Evolutionary conservation across 2,329 filamentous ascomycete species (phyloP).

Genomic region (Venturia asperata): DNA sequence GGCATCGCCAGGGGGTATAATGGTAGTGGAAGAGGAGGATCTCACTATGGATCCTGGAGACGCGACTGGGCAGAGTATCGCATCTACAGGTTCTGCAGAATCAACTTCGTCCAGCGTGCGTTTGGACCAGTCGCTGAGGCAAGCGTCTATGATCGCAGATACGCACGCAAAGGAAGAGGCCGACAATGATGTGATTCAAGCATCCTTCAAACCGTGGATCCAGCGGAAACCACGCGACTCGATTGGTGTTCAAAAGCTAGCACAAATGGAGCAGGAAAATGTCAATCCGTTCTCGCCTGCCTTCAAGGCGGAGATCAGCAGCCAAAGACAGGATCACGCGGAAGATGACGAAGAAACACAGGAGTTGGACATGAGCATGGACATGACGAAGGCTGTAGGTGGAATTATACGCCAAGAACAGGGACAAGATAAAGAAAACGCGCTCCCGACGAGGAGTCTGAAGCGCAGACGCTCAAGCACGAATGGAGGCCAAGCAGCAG

Average conservation of each 20-base stretch:
- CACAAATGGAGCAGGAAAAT: constrained; percentile 42
- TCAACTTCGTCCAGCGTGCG: constrained; percentile 62
- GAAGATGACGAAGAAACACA: constrained; percentile 42
- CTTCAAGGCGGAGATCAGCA: constrained; percentile 30
- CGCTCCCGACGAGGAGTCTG: background rate
- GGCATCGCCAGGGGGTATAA: constrained; percentile 50
- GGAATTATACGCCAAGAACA: constrained; percentile 54
- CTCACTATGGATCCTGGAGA: constrained; percentile 70
- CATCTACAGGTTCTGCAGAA: constrained; percentile 51
- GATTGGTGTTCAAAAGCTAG: constrained; percentile 26
- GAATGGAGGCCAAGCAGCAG: background rate
- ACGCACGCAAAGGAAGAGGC: constrained; percentile 53
- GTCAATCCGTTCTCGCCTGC: constrained; percentile 43
- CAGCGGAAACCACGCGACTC: constrained; percentile 42
- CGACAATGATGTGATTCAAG: constrained; percentile 61
- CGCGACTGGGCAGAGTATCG: constrained; percentile 54
- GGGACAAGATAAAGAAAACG: constrained; percentile 2
- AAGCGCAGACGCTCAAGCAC: constrained; percentile 20
- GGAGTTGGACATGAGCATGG: constrained; percentile 84
- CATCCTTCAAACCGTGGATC: constrained; percentile 66
- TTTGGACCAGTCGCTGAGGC: constrained; percentile 68
- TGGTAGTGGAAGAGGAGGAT: constrained; percentile 61
- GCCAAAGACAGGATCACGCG: constrained; percentile 22
- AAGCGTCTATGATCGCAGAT: constrained; percentile 65
- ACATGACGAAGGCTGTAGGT: constrained; percentile 77